phyloP scores from a whole-genome alignment of 345 rosid genomes.

The Populus ilicifolia region DNA sequence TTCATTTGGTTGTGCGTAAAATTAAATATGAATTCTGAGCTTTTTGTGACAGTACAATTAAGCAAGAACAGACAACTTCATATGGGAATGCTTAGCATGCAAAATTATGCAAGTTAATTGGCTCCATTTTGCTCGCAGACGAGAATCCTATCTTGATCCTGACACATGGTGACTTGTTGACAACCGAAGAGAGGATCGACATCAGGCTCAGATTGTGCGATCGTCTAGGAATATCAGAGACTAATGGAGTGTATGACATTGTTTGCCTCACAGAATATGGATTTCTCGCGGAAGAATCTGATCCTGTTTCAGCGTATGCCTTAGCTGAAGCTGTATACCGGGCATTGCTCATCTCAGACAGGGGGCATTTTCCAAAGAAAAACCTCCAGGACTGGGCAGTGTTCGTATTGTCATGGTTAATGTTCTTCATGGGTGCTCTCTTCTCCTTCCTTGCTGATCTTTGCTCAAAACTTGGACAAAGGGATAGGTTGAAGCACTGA shows the following conservation, averaged over 20 bases:
- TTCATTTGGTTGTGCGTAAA: neutral
- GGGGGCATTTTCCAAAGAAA: conserved; percentile 41
- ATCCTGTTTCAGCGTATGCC: conserved; percentile 48
- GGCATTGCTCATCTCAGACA: conserved; percentile 53
- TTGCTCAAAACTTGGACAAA: conserved; percentile 40
- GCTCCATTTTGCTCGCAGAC: conserved; percentile 24
- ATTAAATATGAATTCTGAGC: neutral
- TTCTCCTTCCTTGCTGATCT: conserved; percentile 42
- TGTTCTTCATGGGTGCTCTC: conserved; percentile 34
- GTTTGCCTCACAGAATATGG: conserved; percentile 57
- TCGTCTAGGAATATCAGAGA: conserved; percentile 34
- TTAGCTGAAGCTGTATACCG: conserved; percentile 43
- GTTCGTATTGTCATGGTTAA: conserved; percentile 26
- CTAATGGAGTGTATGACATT: conserved; percentile 43
- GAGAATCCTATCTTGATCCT: conserved; percentile 52
- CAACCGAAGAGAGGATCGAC: conserved; percentile 43
- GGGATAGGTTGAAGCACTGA: neutral
- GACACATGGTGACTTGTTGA: conserved; percentile 57
- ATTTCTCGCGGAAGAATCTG: conserved; percentile 46
- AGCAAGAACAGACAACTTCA: no score
- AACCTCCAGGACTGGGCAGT: conserved; percentile 34
- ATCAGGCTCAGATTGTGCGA: conserved; percentile 48
- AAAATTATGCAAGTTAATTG: neutral
- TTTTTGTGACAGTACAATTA: neutral
- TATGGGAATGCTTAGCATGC: no score